These are phyloP conservation scores for Raffaelea albimanens DNA, from an alignment of 2,329 filamentous ascomycete genomes.

Conservation along the genomic window DNA sequence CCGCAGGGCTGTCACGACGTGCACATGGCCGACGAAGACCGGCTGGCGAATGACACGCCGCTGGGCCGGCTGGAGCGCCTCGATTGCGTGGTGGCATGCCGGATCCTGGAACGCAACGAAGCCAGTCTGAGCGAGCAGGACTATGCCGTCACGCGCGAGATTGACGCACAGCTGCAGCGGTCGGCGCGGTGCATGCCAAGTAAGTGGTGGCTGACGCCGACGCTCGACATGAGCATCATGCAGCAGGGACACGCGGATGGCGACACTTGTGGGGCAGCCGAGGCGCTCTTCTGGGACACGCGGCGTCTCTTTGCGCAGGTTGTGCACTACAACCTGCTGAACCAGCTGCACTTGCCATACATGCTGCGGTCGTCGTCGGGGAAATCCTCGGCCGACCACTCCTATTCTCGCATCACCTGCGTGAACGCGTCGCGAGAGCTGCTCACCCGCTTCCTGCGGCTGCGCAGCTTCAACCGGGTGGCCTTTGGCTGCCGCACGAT, in stretches of 20 bases:
- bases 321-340: slow-evolving; percentile 29
- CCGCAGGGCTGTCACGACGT: slow-evolving; percentile 24
- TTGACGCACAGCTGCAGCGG: slow-evolving; percentile 27
- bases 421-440: slow-evolving; percentile 31
- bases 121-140: slow-evolving; percentile 10
- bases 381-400: slow-evolving; percentile 12
- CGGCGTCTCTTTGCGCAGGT: slow-evolving; percentile 30
- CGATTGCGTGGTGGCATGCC: slow-evolving; percentile 21
- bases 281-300: slow-evolving; percentile 17
- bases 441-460: slow-evolving; percentile 26
- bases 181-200: slow-evolving; percentile 26
- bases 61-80: slow-evolving; percentile 26
- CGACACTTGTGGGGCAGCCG: neutral
- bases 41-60: slow-evolving; percentile 17
- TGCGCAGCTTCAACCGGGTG: slow-evolving; percentile 20
- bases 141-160: slow-evolving; percentile 18
- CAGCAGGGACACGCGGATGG: no score
- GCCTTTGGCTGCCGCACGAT: slow-evolving; percentile 28
- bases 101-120: slow-evolving; percentile 26
- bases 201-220: slow-evolving; percentile 29
- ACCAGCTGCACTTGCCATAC: slow-evolving; percentile 34
- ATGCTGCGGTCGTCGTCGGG: slow-evolving; percentile 18
- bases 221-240: neutral
- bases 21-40: neutral
- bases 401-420: slow-evolving; percentile 27